Conservation (phyloP, 2,329 filamentous ascomycete species). For the Aureobasidium uvarum region DNA sequence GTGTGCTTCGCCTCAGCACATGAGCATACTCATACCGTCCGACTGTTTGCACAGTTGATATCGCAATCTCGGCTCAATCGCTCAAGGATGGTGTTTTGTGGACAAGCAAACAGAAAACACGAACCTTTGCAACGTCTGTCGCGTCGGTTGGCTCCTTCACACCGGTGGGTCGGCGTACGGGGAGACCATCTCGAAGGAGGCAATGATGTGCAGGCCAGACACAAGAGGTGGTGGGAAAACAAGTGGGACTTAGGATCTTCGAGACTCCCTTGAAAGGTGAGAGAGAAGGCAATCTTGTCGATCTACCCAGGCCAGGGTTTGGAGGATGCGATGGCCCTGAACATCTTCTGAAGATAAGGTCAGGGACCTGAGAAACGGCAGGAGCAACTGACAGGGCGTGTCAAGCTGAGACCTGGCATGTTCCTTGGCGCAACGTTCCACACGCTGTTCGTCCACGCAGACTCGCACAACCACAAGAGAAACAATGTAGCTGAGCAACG, state of each 20-base stretch:
- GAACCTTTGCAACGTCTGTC: constrained; percentile 20
- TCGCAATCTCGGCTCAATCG: constrained; percentile 24
- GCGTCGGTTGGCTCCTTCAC: constrained; percentile 5
- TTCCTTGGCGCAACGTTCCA: constrained; percentile 21
- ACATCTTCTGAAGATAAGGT: constrained; percentile 3
- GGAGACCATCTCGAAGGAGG: background rate
- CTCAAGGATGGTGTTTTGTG: constrained; percentile 19
- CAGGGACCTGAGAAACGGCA: constrained; percentile 18
- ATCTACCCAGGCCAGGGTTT: constrained; percentile 15
- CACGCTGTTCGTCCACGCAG: constrained; percentile 11
- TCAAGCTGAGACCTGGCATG: constrained; percentile 24
- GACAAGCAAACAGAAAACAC: constrained; percentile 20
- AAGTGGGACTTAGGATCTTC: background rate
- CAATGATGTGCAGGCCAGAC: background rate
- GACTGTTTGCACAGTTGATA: constrained; percentile 26
- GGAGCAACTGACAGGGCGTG: background rate
- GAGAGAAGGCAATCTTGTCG: constrained; percentile 12
- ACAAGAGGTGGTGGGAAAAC: constrained; percentile 18
- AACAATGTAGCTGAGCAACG: constrained; percentile 3
- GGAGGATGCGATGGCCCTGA: constrained; percentile 3
- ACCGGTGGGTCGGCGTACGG: constrained; percentile 8
- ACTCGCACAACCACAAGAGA: constrained; percentile 12
- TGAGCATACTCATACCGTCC: constrained; percentile 7
- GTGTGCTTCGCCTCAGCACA: constrained; percentile 17
- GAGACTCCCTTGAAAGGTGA: background rate